Evolutionary conservation across 345 rosid species (phyloP).

Genomic region (Leavenworthia alabamica): DNA sequence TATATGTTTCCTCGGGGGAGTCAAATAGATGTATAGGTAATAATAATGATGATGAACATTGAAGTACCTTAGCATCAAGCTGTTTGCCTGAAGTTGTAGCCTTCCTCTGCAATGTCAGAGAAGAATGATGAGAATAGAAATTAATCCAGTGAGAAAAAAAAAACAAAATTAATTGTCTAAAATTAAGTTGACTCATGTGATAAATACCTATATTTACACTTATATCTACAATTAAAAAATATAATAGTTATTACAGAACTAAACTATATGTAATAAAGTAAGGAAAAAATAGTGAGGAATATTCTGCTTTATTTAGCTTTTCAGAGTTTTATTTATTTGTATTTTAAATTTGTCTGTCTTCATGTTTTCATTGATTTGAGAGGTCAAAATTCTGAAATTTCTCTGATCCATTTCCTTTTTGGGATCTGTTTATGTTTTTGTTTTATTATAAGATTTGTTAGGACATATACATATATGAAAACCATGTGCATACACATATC

Average conservation of each 20-base stretch:
- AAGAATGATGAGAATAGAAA: conserved; percentile 15
- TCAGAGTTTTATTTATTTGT: not conserved
- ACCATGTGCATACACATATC: conserved; percentile 29
- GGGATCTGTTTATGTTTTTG: conserved; percentile 34
- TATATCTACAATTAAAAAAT: no score
- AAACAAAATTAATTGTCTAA: no score
- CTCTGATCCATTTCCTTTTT: conserved; percentile 30
- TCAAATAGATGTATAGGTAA: not conserved
- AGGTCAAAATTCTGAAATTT: conserved; percentile 31
- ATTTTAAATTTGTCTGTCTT: conserved; percentile 7
- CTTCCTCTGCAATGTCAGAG: conserved; percentile 59
- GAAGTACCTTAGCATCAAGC: conserved; percentile 84
- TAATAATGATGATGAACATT: conserved; percentile 2
- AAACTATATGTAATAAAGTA: not conserved
- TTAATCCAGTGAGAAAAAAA: no score
- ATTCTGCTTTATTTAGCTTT: conserved; percentile 13
- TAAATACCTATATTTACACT: no score
- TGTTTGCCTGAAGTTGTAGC: conserved; percentile 74
- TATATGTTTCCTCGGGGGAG: conserved; percentile 12
- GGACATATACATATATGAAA: conserved; percentile 23
- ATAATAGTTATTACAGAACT: no score
- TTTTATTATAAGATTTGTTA: conserved; percentile 31
- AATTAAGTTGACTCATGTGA: no score
- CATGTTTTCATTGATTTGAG: not conserved
- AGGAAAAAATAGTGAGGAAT: conserved; percentile 3